phyloP scores from a whole-genome alignment of 2,329 filamentous ascomycete genomes.

The Cytospora paraplurivora region DNA sequence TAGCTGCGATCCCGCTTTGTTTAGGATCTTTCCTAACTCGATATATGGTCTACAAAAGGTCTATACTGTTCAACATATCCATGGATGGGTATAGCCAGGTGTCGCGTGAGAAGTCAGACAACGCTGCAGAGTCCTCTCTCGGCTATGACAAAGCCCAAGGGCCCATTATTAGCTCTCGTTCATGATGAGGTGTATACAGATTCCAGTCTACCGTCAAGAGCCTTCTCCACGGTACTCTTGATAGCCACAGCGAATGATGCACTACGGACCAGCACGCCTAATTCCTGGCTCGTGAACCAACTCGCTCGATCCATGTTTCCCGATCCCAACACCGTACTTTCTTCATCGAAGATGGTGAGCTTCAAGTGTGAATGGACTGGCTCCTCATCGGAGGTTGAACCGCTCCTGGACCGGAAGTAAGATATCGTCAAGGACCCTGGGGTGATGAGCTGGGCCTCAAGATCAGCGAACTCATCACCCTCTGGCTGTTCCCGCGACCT shows the following conservation, averaged over 20 bases:
- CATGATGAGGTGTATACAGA: conserved; percentile 34
- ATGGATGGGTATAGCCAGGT: too few relatives aligned
- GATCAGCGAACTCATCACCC: conserved; percentile 34
- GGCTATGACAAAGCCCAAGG: too few relatives aligned
- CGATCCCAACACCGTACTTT: conserved; percentile 71
- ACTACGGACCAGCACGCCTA: conserved; percentile 64
- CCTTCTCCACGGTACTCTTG: conserved; percentile 36
- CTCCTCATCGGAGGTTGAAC: conserved; percentile 46
- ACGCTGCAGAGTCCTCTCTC: too few relatives aligned
- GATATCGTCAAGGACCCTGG: conserved; percentile 58
- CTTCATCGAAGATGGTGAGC: conserved; percentile 70
- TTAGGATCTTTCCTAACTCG: too few relatives aligned
- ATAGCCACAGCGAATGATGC: conserved; percentile 38
- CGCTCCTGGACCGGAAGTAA: conserved; percentile 53
- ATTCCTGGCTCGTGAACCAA: conserved; percentile 85
- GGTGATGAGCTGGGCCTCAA: conserved; percentile 45
- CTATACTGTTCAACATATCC: too few relatives aligned
- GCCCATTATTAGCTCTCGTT: background rate
- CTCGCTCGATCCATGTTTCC: conserved; percentile 85
- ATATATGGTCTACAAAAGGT: too few relatives aligned
- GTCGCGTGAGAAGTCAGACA: too few relatives aligned
- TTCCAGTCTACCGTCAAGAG: conserved; percentile 40
- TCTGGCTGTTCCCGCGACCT: conserved; percentile 33
- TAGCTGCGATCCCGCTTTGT: too few relatives aligned
- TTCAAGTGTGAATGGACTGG: conserved; percentile 79